phyloP scores from a whole-genome alignment of 192 early-diverging fungal species.

The Gonapodya prolifera region DNA sequence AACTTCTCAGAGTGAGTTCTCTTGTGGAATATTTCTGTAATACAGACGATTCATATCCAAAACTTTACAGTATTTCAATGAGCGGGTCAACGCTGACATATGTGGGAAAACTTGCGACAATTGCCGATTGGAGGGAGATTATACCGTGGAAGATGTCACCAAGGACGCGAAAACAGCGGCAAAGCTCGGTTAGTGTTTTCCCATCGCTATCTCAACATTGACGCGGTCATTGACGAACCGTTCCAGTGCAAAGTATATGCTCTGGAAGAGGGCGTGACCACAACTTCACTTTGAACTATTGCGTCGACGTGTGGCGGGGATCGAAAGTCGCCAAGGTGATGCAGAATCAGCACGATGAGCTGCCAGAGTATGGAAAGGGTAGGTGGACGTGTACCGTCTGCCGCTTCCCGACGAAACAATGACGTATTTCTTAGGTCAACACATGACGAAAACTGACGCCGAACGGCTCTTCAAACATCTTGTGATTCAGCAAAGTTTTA shows the following conservation, averaged over 20 bases:
- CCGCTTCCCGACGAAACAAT: not conserved
- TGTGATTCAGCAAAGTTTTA: slow-evolving; percentile 43
- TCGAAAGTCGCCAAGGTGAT: slow-evolving; percentile 38
- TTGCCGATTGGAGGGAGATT: slow-evolving; percentile 36
- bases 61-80: slow-evolving; percentile 65
- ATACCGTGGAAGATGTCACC: slow-evolving; percentile 35
- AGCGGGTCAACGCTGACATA: slow-evolving; percentile 44
- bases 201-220: not conserved
- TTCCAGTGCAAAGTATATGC: slow-evolving; percentile 1
- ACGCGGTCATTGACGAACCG: not conserved
- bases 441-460: slow-evolving; percentile 34
- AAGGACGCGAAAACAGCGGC: slow-evolving; percentile 34
- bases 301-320: slow-evolving; percentile 67
- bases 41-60: not conserved
- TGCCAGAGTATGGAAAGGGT: slow-evolving; percentile 42
- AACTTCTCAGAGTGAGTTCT: not conserved
- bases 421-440: slow-evolving; percentile 21
- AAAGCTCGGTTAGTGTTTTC: slow-evolving; percentile 26
- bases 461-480: slow-evolving; percentile 65
- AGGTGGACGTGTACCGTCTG: not conserved
- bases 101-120: slow-evolving; percentile 84
- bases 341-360: slow-evolving; percentile 28
- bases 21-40: not conserved
- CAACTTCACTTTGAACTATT: slow-evolving; percentile 54
- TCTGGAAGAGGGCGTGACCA: slow-evolving; percentile 14